phyloP scores from a whole-genome alignment of 768 basidiomycete species.

The Amanita jacksonii region DNA sequence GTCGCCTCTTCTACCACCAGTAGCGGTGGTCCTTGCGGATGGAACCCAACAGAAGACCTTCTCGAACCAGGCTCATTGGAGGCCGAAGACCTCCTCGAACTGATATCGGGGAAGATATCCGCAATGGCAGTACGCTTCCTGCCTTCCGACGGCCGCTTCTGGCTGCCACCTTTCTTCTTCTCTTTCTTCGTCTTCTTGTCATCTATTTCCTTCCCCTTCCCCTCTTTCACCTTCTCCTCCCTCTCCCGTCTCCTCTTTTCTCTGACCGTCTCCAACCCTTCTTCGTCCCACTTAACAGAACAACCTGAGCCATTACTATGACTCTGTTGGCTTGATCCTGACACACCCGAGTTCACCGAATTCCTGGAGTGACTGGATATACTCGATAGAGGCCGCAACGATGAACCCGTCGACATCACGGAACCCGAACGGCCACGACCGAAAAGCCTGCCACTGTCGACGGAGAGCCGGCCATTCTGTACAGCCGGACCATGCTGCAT shows the following conservation, averaged over 20 bases:
- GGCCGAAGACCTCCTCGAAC: constrained; percentile 8
- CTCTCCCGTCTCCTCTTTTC: constrained; percentile 34
- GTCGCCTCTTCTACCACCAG: constrained; percentile 45
- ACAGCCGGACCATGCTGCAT: constrained; percentile 2
- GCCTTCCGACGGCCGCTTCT: constrained; percentile 38
- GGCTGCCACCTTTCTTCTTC: constrained; percentile 31
- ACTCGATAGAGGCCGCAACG: constrained; percentile 37
- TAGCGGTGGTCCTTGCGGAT: constrained; percentile 12
- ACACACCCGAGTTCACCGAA: constrained; percentile 12
- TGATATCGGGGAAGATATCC: constrained; percentile 49
- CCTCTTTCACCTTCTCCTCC: constrained; percentile 27
- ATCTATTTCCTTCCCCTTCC: constrained; percentile 19
- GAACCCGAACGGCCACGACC: constrained; percentile 28
- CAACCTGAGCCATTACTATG: constrained; percentile 5
- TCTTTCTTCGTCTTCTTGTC: constrained; percentile 18
- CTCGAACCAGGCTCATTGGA: constrained; percentile 12
- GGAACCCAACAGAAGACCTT: constrained; percentile 6
- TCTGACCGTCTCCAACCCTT: constrained; percentile 35
- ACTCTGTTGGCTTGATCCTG: too few species aligned
- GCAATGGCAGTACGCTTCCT: constrained; percentile 43
- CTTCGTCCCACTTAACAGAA: constrained; percentile 20
- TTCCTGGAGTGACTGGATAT: constrained; percentile 29
- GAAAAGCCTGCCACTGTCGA: constrained; percentile 1
- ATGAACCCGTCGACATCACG: constrained; percentile 26
- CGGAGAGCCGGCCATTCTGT: constrained; percentile 2